phyloP scores from a whole-genome alignment of 805 yeast genomes.

The Dipodascus albidus region DNA sequence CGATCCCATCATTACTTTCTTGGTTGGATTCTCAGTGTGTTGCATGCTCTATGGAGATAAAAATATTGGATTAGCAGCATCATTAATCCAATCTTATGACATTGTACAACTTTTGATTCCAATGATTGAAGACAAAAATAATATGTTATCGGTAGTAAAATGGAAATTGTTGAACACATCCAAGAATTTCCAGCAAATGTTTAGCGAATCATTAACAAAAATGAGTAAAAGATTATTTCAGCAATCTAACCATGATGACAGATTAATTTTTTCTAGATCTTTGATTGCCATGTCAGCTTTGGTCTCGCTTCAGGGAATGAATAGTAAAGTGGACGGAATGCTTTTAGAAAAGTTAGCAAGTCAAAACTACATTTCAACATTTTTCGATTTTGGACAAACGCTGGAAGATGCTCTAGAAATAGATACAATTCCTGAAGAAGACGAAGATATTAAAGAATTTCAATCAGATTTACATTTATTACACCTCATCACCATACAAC shows the following conservation, averaged over 20 bases:
- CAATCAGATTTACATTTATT: neutral
- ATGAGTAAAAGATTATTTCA: neutral
- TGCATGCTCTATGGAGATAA: conserved; percentile 7
- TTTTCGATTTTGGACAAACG: neutral
- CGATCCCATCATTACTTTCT: conserved; percentile 7
- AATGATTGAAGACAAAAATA: conserved; percentile 8
- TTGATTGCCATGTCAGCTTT: conserved; percentile 8
- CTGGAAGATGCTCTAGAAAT: neutral
- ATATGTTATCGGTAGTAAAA: conserved; percentile 4
- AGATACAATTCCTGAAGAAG: neutral
- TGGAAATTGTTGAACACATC: neutral
- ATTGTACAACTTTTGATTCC: conserved; percentile 3
- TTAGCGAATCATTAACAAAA: conserved; percentile 3
- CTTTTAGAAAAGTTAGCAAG: conserved; percentile 1
- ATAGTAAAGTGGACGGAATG: conserved; percentile 1
- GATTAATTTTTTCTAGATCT: conserved; percentile 4
- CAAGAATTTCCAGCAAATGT: neutral
- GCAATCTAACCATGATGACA: neutral
- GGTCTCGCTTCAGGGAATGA: conserved; percentile 5
- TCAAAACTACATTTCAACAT: neutral
- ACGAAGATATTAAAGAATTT: neutral
- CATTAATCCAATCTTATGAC: conserved; percentile 3
- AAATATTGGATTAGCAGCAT: conserved; percentile 7
- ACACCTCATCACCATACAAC: neutral
- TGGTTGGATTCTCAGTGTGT: conserved; percentile 6